Conservation (phyloP, 257 asterid species). For the Fraxinus quadrangulata region DNA sequence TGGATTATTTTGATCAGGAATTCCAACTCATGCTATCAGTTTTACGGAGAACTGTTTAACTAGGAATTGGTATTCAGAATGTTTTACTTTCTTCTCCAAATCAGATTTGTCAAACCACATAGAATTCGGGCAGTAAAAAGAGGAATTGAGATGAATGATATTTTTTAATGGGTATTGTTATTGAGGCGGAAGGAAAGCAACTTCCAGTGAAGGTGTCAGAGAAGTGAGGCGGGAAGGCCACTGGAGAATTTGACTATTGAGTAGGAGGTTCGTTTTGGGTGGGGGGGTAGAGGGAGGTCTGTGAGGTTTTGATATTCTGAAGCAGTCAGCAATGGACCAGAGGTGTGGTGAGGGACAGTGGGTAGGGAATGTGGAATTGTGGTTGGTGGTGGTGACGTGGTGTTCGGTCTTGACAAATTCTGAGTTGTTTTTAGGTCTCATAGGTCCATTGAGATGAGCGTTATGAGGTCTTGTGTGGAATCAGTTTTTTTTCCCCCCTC, state of each 20-base stretch:
- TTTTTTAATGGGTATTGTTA: neutral
- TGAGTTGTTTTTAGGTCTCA: neutral
- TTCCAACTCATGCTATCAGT: neutral
- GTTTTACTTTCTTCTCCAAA: neutral
- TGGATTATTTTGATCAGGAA: neutral
- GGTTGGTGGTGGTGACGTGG: neutral
- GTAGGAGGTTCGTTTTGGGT: too few species aligned
- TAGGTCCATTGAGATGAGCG: too few species aligned
- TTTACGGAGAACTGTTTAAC: neutral
- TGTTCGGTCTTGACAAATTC: neutral
- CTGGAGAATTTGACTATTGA: neutral
- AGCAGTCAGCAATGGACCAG: neutral
- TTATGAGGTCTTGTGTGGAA: too few species aligned
- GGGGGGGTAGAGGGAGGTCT: neutral
- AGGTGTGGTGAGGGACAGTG: neutral
- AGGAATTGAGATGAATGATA: neutral
- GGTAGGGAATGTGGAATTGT: neutral
- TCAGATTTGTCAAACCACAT: neutral
- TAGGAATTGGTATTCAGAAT: neutral
- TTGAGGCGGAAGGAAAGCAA: neutral
- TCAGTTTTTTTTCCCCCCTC: neutral
- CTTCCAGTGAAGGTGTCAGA: neutral
- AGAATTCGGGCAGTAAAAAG: neutral
- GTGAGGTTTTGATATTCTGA: neutral
- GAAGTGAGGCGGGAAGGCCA: neutral